Conservation (phyloP, 331 rosid species). For the Acacia pycnantha region DNA sequence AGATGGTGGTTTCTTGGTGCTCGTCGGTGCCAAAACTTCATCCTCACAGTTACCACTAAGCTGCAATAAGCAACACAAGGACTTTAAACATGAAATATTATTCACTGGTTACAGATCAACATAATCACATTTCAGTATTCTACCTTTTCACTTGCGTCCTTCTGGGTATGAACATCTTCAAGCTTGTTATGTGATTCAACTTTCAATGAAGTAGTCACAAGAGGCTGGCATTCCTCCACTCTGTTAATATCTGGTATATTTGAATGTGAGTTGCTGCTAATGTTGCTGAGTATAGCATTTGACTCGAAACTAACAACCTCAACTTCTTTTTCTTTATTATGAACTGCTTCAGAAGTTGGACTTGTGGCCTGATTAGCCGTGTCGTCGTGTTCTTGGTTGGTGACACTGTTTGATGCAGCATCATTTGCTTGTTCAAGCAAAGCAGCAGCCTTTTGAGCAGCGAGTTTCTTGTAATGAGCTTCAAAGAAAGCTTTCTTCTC, state of each 20-base stretch:
- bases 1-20: conserved; percentile 37
- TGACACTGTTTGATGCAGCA: conserved; percentile 8
- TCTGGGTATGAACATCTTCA: conserved; percentile 30
- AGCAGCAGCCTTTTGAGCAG: conserved; percentile 73
- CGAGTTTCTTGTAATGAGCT: conserved; percentile 79
- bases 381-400: conserved; percentile 18
- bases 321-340: conserved; percentile 29
- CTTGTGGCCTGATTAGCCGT: background rate
- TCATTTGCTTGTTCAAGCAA: conserved; percentile 61
- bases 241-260: background rate
- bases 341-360: conserved; percentile 33
- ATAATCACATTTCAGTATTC: conserved; percentile 2
- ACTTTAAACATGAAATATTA: background rate
- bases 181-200: conserved; percentile 41
- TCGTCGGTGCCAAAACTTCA: conserved; percentile 31
- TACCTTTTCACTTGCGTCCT: conserved; percentile 37
- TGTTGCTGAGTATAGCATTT: background rate
- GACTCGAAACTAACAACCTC: conserved; percentile 10
- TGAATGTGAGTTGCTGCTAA: background rate
- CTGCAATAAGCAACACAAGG: conserved; percentile 30
- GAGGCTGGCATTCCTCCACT: conserved; percentile 25
- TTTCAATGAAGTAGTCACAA: conserved; percentile 32
- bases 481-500: conserved; percentile 92
- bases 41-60: conserved; percentile 26
- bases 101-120: background rate